phyloP scores from a whole-genome alignment of 1,139 yeast genomes.

The Pichia sp. region DNA sequence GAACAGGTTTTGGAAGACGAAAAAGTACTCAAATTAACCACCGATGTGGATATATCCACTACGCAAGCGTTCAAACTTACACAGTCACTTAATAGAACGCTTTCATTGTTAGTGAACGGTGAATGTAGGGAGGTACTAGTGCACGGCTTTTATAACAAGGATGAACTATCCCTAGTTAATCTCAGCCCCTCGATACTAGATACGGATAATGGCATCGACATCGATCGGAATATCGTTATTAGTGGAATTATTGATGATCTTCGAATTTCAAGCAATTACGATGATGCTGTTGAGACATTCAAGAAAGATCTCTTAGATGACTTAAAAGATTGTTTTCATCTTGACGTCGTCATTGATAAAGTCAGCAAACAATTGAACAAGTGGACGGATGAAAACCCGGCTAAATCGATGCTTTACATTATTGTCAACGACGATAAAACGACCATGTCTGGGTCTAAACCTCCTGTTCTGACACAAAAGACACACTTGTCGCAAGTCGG shows the following conservation, averaged over 20 bases:
- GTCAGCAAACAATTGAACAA: slow-evolving; percentile 5
- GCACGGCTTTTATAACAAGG: slow-evolving; percentile 35
- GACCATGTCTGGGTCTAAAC: slow-evolving; percentile 37
- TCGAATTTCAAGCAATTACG: slow-evolving; percentile 16
- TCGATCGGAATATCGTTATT: slow-evolving; percentile 28
- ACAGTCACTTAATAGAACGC: slow-evolving; percentile 23
- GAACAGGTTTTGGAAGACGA: too few relatives aligned
- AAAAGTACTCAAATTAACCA: background rate
- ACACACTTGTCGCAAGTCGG: slow-evolving; percentile 47
- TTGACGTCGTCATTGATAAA: slow-evolving; percentile 14
- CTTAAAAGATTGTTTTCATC: slow-evolving; percentile 13
- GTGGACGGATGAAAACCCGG: slow-evolving; percentile 17
- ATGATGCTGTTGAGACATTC: slow-evolving; percentile 19
- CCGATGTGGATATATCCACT: background rate
- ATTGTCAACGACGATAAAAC: slow-evolving; percentile 37
- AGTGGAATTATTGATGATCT: slow-evolving; percentile 62
- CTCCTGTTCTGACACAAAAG: slow-evolving; percentile 35
- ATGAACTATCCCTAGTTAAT: slow-evolving; percentile 5
- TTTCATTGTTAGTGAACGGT: slow-evolving; percentile 36
- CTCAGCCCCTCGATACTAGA: too few relatives aligned
- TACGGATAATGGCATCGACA: background rate
- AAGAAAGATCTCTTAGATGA: slow-evolving; percentile 16
- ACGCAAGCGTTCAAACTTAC: slow-evolving; percentile 8
- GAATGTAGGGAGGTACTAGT: slow-evolving; percentile 56
- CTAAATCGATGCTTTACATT: slow-evolving; percentile 18